Evolutionary conservation across 2,329 filamentous ascomycete genomes (phyloP), one percentile per base, ranked within the genome.

Genomic region (Claviceps sorghi): DNA sequence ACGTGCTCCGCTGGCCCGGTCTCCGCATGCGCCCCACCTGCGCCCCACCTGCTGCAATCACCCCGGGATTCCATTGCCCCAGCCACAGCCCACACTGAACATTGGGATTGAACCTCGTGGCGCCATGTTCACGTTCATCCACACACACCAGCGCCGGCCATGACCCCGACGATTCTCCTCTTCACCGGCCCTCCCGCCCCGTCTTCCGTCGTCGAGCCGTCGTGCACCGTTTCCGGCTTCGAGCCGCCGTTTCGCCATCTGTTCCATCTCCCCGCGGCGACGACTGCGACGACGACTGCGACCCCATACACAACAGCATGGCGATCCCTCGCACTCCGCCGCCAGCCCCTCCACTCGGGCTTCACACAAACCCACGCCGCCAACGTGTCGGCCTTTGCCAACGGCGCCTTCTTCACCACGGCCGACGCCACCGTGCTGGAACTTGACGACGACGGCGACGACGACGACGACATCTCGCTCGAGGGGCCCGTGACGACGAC

Each of bases 241-340:
- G 60, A 61, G 38, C 44, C 55, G 10, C 47, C 57, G 2, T 65
- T 67, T 46, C 34, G 54, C 7, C 32, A 54, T 3, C 60, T 69
- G 46, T 56, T 67, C 19, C 58, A 58, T 22, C 36, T 64, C 2
- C 40, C 26, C 29, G 32, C 38, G 17, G 21, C 13, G 1, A 38
- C 17, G 5, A 46, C 15, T 30, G 8, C 49, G 2, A 19, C 38
- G 21, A 17, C 42, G 21, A 47, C n/a, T 15, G 17, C 29, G 49
- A 10, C 48, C 32, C 65, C 46, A 36, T 58, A 66, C 22, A 67
- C 72, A 30, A 63, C 68, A 29, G 64, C 68, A 34, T 83, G 80
- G 80, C 72, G 79, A 46, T 76, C 73, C 5, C 67, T 83, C 8
- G 69, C 76, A 0, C 60, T 81, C 1, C 61, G 68, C 19, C 69